Conservation (phyloP, 805 yeast genomes). For the Lachancea quebecensis region DNA sequence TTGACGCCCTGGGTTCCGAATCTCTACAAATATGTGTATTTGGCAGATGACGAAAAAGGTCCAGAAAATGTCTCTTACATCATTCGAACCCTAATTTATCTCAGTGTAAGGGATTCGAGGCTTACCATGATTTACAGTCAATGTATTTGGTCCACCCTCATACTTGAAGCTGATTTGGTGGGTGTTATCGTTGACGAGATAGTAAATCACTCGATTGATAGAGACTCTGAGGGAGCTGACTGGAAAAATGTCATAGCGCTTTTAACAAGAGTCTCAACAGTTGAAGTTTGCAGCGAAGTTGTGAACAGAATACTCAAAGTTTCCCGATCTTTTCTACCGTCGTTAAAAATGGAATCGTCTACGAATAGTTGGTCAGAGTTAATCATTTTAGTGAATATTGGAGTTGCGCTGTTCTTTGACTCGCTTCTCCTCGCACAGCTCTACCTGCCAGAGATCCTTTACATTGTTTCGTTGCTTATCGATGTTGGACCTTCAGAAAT, state of each 20-base stretch:
- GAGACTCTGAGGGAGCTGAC: slow-evolving; percentile 65
- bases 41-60: slow-evolving; percentile 50
- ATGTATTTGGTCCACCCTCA: slow-evolving; percentile 60
- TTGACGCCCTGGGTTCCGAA: slow-evolving; percentile 71
- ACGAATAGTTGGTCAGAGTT: slow-evolving; percentile 64
- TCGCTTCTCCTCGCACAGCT: slow-evolving; percentile 52
- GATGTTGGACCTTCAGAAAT: slow-evolving; percentile 48
- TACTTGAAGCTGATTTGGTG: slow-evolving; percentile 53
- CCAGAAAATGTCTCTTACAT: slow-evolving; percentile 53
- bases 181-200: slow-evolving; percentile 63
- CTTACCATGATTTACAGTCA: slow-evolving; percentile 49
- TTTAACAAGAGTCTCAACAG: slow-evolving; percentile 59
- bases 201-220: slow-evolving; percentile 64
- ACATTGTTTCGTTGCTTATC: slow-evolving; percentile 53
- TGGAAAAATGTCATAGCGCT: slow-evolving; percentile 59
- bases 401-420: slow-evolving; percentile 65
- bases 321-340: slow-evolving; percentile 44
- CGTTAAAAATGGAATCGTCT: slow-evolving; percentile 35
- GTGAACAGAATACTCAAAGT: slow-evolving; percentile 49
- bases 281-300: slow-evolving; percentile 64
- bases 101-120: slow-evolving; percentile 44
- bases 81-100: slow-evolving; percentile 53
- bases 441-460: slow-evolving; percentile 65
- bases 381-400: slow-evolving; percentile 55
- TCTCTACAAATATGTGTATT: slow-evolving; percentile 49